Percentiles rank a stretch among this genome's conserved stretches.
Evolutionary conservation across 2,329 filamentous ascomycete species (phyloP).

Genomic region (Alternaria incomplexa): DNA sequence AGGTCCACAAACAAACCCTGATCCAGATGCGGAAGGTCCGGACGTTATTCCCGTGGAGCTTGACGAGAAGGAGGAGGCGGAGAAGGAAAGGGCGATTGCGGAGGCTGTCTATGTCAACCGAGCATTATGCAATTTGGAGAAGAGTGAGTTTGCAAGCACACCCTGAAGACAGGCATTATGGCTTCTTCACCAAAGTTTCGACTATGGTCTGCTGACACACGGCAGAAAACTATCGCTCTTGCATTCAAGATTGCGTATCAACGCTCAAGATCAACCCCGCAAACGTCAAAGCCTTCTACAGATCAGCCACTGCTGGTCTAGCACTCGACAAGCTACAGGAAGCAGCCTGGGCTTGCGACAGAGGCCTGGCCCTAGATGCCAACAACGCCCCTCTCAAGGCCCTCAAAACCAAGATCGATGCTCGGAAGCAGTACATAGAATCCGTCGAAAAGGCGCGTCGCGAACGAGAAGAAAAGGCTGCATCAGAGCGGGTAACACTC

Average conservation of each 20-base stretch:
- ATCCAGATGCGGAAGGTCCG: slow-evolving; percentile 48
- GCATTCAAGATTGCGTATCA: slow-evolving; percentile 81
- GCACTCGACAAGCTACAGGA: slow-evolving; percentile 79
- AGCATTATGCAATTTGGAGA: slow-evolving; percentile 85
- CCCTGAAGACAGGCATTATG: background rate
- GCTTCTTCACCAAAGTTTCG: background rate
- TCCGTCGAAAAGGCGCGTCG: slow-evolving; percentile 63
- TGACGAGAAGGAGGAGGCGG: slow-evolving; percentile 65
- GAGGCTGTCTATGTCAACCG: slow-evolving; percentile 86
- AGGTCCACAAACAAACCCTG: slow-evolving; percentile 58
- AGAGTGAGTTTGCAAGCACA: slow-evolving; percentile 59
- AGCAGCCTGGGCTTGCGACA: slow-evolving; percentile 77
- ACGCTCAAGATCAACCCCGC: slow-evolving; percentile 77
- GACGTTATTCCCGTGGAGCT: slow-evolving; percentile 56
- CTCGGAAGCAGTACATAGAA: slow-evolving; percentile 63
- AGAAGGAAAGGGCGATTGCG: slow-evolving; percentile 67
- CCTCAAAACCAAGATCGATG: slow-evolving; percentile 68
- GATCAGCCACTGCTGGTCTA: slow-evolving; percentile 78
- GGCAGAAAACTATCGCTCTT: slow-evolving; percentile 81
- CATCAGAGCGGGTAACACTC: slow-evolving; percentile 63
- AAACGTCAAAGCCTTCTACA: slow-evolving; percentile 92
- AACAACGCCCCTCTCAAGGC: slow-evolving; percentile 70
- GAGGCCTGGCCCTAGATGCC: slow-evolving; percentile 75
- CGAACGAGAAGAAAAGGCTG: slow-evolving; percentile 61
- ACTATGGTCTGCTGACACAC: background rate